Conservation (phyloP, 257 asterid species). For the Forsythia viridissima region DNA sequence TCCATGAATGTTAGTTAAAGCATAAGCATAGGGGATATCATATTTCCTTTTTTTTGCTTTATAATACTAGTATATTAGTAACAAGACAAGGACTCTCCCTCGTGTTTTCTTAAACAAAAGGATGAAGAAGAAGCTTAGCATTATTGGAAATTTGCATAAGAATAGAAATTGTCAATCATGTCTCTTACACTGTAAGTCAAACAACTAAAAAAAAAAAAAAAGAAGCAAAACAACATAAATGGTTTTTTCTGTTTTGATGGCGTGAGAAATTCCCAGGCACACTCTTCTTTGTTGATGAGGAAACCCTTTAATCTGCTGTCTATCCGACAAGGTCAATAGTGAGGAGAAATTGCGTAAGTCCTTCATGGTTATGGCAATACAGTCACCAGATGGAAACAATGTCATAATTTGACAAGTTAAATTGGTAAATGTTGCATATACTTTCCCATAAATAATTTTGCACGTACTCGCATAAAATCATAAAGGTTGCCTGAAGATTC, state of each 20-base stretch:
- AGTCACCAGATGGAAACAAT: not conserved
- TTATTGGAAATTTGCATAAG: not conserved
- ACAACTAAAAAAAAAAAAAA: too few species aligned
- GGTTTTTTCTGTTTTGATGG: not conserved
- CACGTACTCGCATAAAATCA: not conserved
- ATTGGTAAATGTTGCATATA: not conserved
- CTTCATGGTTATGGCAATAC: not conserved
- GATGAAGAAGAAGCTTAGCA: not conserved
- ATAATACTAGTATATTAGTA: not conserved
- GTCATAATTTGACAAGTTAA: not conserved
- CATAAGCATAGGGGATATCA: not conserved
- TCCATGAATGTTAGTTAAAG: not conserved
- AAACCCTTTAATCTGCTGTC: not conserved
- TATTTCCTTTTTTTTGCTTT: not conserved
- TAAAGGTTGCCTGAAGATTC: not conserved
- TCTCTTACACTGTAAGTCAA: not conserved
- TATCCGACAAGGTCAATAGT: not conserved
- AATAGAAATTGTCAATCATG: not conserved
- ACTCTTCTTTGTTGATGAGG: not conserved
- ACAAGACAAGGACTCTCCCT: not conserved
- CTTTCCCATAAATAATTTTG: not conserved
- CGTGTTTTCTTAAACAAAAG: not conserved
- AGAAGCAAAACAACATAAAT: too few species aligned
- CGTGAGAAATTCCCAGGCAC: not conserved
- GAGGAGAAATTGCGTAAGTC: not conserved